Conservation (phyloP, 306 rosid genomes). For the Neltuma alba region DNA sequence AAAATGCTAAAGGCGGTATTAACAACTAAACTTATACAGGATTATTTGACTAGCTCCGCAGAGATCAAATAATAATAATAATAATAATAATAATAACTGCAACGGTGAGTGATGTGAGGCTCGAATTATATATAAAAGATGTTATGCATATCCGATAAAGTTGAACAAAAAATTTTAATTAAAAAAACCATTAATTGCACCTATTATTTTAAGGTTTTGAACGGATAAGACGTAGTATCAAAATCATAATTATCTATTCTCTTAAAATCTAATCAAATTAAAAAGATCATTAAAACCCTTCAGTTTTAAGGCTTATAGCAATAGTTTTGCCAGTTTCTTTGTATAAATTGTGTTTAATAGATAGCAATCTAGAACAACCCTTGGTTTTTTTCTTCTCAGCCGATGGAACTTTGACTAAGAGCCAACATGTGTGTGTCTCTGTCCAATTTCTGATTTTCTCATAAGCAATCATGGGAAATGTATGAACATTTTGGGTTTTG, state of each 20-base stretch:
- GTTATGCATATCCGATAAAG: neutral
- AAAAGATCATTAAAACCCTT: neutral
- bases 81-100: neutral
- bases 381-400: neutral
- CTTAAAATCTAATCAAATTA: neutral
- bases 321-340: neutral
- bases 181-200: neutral
- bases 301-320: neutral
- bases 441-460: neutral
- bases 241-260: neutral
- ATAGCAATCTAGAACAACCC: neutral
- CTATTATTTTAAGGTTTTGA: neutral
- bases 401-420: neutral
- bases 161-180: neutral
- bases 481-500: neutral
- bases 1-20: neutral
- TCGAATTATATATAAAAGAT: neutral
- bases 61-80: neutral
- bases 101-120: neutral
- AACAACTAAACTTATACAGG: neutral
- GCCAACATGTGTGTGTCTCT: no score
- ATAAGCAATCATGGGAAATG: neutral
- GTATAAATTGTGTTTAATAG: neutral
- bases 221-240: neutral
- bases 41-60: slow-evolving; percentile 11